phyloP scores from a whole-genome alignment of 2,329 filamentous ascomycete species.

The Pseudovirgaria hyperparasitica region DNA sequence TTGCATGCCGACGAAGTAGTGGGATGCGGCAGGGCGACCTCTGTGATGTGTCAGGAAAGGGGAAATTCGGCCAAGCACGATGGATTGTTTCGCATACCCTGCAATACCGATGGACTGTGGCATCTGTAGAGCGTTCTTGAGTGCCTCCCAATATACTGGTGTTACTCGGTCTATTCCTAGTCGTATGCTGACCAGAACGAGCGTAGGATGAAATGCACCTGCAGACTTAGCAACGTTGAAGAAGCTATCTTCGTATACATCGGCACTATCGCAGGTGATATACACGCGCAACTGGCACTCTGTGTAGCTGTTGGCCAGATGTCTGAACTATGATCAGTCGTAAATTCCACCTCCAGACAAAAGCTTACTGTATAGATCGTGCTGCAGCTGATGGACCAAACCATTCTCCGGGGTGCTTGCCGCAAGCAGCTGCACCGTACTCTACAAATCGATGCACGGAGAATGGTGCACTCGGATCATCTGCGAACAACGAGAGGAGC shows the following conservation, averaged over 20 bases:
- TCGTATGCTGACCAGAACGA: constrained; percentile 79
- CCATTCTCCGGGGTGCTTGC: constrained; percentile 94
- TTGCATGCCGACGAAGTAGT: constrained; percentile 62
- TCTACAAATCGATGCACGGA: constrained; percentile 91
- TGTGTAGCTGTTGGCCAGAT: constrained; percentile 54
- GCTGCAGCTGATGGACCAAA: constrained; percentile 97
- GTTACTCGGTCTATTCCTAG: constrained; percentile 92
- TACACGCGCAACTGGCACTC: constrained; percentile 64
- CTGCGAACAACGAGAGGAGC: constrained; percentile 73
- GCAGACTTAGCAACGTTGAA: constrained; percentile 61
- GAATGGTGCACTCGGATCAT: constrained; percentile 74
- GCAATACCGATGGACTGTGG: constrained; percentile 92
- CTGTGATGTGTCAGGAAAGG: constrained; percentile 31
- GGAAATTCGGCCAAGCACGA: too few relatives aligned
- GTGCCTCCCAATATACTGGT: constrained; percentile 87
- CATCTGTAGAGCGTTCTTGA: constrained; percentile 74
- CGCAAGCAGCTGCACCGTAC: constrained; percentile 75
- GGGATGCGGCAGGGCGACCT: constrained; percentile 80
- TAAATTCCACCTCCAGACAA: not conserved
- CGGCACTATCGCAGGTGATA: constrained; percentile 75
- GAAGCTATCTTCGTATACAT: constrained; percentile 87
- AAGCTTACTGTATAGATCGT: constrained; percentile 74
- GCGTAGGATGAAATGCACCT: constrained; percentile 61
- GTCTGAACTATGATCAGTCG: constrained; percentile 37
- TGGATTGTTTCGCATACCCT: constrained; percentile 58